Evolutionary conservation across 371 early-diverging fungal species (phyloP).

Genomic region (Apophysomyces trapeziformis): DNA sequence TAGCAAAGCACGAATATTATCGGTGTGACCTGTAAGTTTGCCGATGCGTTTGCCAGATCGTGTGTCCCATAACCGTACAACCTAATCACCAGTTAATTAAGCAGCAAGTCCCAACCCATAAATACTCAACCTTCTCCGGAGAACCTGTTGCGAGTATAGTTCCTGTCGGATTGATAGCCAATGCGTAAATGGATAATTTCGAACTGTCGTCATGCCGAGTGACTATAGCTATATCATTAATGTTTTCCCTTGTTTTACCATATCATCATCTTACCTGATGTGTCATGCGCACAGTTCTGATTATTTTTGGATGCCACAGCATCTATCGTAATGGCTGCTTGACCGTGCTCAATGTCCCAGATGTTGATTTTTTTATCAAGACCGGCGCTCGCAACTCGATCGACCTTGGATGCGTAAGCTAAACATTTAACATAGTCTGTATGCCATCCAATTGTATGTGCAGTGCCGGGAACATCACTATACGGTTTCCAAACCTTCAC

Average conservation of each 20-base stretch:
- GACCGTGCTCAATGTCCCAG: conserved; percentile 79
- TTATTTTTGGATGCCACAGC: conserved; percentile 10
- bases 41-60: conserved; percentile 71
- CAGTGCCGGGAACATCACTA: conserved; percentile 38
- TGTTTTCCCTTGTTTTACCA: not conserved
- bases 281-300: conserved; percentile 17
- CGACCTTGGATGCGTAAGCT: conserved; percentile 68
- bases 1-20: conserved; percentile 88
- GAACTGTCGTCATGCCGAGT: conserved; percentile 58
- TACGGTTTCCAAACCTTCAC: conserved; percentile 81
- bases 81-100: conserved; percentile 22
- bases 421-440: conserved; percentile 85
- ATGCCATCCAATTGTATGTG: conserved; percentile 82
- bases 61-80: conserved; percentile 91
- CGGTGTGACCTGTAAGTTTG: conserved; percentile 91
- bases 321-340: conserved; percentile 34
- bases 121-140: conserved; percentile 74
- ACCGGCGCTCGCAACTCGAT: conserved; percentile 93
- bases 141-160: conserved; percentile 81
- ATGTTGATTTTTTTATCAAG: conserved; percentile 86
- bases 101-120: not conserved
- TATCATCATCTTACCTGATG: not conserved
- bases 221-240: conserved; percentile 19
- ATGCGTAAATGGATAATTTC: conserved; percentile 76
- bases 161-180: conserved; percentile 75